Evolutionary conservation across 2,329 filamentous ascomycete genomes (phyloP), one percentile per base, ranked within the genome.

Genomic region (Boeremia lycopersici): DNA sequence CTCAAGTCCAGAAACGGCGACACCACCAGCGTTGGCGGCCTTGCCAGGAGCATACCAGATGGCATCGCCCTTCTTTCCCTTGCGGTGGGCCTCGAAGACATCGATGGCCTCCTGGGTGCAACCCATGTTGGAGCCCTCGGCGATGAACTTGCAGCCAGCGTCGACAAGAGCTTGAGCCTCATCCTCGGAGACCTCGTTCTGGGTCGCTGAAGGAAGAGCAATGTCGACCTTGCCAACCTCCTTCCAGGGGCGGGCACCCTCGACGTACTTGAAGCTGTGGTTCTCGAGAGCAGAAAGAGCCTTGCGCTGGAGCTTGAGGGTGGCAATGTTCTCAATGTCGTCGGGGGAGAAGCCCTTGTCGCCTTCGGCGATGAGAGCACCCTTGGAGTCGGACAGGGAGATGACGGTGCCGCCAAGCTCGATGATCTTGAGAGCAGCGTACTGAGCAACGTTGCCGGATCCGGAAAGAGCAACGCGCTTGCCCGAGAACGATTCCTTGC

Each of bases 111-210:
- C 92, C 79, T 95, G 91, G 30, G 93, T 97, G 84, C 92, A 97
- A 62, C 95, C 95, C 95, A 99, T 98, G 86, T 98, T 98, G 79
- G 89, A 95, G 53, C 95, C 95, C 81, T 99, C 95, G 54, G 95
- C 95, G 64, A 98, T 88, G 82, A 91, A 96, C 75, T 88, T 86
- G 73, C 84, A 85, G 65, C 93, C 93, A 56, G 84, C 84, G 44
- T 83, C 83, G 56, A 97, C 86, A 39, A 98, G 86, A 15, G 85
- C 86, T 80, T 91, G 82, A 48, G 93, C 95, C 83, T 99, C 95
- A 69, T 95, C 91, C 74, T 88, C 87, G 73, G 85, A 92, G 72
- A 99, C 91, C 81, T 99, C 95, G 83, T 99, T 99, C 84, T 99
- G 93, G 57, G 95, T 98, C 35, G 95, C 95, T 71, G 86, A 93